Conservation (phyloP, 768 basidiomycete species). For the Crucibulum laeve region DNA sequence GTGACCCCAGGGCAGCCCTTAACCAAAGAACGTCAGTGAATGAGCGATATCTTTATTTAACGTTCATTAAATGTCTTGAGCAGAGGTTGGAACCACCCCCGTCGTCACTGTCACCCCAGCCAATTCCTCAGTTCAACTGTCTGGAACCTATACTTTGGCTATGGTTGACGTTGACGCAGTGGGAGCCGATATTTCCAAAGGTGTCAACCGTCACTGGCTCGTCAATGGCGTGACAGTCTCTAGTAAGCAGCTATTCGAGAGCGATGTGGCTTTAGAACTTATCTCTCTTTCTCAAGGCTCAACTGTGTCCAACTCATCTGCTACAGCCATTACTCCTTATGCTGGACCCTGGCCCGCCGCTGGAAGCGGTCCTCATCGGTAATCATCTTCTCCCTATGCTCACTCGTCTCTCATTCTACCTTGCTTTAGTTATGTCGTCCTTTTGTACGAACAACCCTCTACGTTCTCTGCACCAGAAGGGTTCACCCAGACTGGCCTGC, state of each 20-base stretch:
- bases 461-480: constrained; percentile 58
- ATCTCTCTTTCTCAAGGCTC: constrained; percentile 3
- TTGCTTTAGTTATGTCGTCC: constrained; percentile 55
- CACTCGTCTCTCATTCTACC: background rate
- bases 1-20: constrained; percentile 57
- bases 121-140: constrained; percentile 40
- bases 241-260: constrained; percentile 22
- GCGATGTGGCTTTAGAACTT: background rate
- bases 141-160: constrained; percentile 56
- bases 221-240: constrained; percentile 56
- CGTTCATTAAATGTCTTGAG: constrained; percentile 1
- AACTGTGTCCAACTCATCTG: constrained; percentile 38
- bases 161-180: constrained; percentile 76
- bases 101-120: constrained; percentile 45
- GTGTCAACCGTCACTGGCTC: constrained; percentile 79
- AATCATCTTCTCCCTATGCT: constrained; percentile 3
- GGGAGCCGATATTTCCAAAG: constrained; percentile 51
- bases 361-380: constrained; percentile 76
- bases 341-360: constrained; percentile 66
- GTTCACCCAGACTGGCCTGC: constrained; percentile 42
- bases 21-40: constrained; percentile 48
- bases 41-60: background rate
- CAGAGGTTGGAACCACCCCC: constrained; percentile 58
- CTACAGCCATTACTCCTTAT: constrained; percentile 55
- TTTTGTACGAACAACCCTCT: constrained; percentile 60